Evolutionary conservation across 2,329 filamentous ascomycete genomes (phyloP), one percentile per base, ranked within the genome.

Genomic region (Fusarium sarcochroum): DNA sequence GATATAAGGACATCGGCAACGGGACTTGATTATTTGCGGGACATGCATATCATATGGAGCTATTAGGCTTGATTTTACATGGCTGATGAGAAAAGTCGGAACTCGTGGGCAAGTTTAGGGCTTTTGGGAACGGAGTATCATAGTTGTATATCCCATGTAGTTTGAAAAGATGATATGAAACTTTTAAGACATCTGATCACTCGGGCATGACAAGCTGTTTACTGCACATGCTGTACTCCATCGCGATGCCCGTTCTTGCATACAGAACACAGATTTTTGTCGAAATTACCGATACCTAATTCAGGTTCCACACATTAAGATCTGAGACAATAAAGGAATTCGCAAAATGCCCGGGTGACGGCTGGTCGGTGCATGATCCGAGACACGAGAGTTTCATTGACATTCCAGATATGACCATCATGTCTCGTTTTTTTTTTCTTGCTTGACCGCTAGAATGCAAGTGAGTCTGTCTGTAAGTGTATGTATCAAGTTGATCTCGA

Each of bases 381-480:
- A 68, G 55, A 69, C 56, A 69, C 27, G 56, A 50, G 30, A 35
- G 60, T 69, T 56, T 68, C 60, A 61, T 56, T n/a, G 11, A 18
- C 65, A 62, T 66, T 69, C 66, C 50, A 37, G 25, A 44, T 45
- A 25, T 41, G 49, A 42, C 10, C 10, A 30, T 30, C n/a, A 41
- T 41, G 27, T 27, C 37, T 49, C 25, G 34, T 27, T 34, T 48
- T 6, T 32, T 35, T 27, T 34, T 48, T 6, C 27, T 35, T 25
- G 17, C 46, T 32, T 64, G 40, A 66, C 60, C 56, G 56, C 51
- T 23, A 48, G 18, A 52, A 48, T 21, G 30, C 13, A 34, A 20
- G 32, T n/a, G 18, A 30, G 27, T 13, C 5, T 27, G 27, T 13
- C 5, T 27, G 15, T 34, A 30, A 30, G 17, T 10, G 27, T 38